Base-by-base conservation (phyloP, 495 filamentous ascomycete species). In the Penicillium dipodomyicola region DNA sequence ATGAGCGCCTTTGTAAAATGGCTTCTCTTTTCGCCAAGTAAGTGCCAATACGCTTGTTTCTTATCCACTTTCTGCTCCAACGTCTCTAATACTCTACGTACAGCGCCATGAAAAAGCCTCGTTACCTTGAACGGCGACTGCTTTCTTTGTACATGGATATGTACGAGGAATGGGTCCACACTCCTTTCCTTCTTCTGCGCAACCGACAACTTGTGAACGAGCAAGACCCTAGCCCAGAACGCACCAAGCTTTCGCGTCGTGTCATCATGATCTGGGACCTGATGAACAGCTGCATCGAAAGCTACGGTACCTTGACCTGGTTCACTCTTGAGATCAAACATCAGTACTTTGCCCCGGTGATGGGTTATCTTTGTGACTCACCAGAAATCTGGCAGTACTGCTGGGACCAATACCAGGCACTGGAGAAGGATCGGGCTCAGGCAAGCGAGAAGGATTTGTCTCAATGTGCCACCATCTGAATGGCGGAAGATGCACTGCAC, bases 151-250 rank as follows among this genome's bases (percentile, higher is more conserved):
- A 65, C 48, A 46, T 65, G 10, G 52, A 67, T 4, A 48, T 74
- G 2, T 74, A 60, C 47, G 68, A 72, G 25, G 39, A 52, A 35
- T 72, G 64, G 61, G 44, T 74, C 19, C 68, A 68, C 54, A 62
- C 52, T 14, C 51, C 58, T 20, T 74, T 69, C 46, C 40, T 67
- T 4, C 37, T 27, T 22, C 41, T 57, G 12, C 60, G 62, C 25
- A 65, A 62, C 48, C 44, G 44, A 3, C 63, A 63, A 20, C 40
- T 67, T 22, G 10, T 47, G 15, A n/a, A 19, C 4, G 23, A 47
- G 6, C n/a, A 47, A 6, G 0, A 4, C 9, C 12, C 23, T 1
- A 25, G 17, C 29, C 1, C 1, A 1, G 4, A 9, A 17, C 62
- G 63, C 6, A 14, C 54, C 10, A 37, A 57, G 3, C 20, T 71